phyloP scores from a whole-genome alignment of 495 filamentous ascomycete genomes.

The Penicillium fimorum region DNA sequence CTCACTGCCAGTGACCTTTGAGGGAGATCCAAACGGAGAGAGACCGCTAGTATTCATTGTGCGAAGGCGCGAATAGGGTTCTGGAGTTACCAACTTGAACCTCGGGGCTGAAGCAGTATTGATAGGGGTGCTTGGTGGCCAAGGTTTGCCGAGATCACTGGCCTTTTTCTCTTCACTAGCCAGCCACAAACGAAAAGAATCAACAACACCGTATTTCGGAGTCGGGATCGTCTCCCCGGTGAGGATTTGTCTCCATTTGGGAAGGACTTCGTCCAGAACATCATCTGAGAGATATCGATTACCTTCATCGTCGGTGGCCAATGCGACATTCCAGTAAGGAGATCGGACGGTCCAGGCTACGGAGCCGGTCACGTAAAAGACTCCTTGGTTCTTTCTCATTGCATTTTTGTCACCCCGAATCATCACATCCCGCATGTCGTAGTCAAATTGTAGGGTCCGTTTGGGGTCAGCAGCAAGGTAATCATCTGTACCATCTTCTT shows the following conservation, averaged over 20 bases:
- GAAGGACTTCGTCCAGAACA: constrained; percentile 2
- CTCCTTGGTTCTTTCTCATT: background rate
- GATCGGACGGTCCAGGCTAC: constrained; percentile 2
- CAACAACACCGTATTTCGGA: background rate
- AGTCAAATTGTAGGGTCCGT: background rate
- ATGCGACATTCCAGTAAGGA: constrained; percentile 8
- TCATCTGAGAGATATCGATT: constrained; percentile 3
- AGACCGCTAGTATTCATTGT: background rate
- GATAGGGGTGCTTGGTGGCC: background rate
- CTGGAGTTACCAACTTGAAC: background rate
- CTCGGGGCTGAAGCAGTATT: background rate
- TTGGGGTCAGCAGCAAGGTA: background rate
- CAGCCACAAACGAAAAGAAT: background rate
- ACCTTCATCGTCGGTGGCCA: constrained; percentile 7
- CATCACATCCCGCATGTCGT: background rate
- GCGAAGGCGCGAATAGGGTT: background rate
- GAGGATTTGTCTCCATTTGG: background rate
- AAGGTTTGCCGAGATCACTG: background rate
- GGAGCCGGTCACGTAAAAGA: background rate
- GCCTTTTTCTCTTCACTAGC: background rate
- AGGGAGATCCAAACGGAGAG: background rate
- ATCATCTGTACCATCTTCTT: background rate
- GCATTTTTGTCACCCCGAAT: background rate
- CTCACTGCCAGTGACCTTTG: background rate
- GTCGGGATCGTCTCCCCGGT: background rate